A percentile compares a stretch with the other conserved stretches of the same genome.
These are phyloP conservation scores for Rubroboletus satanas DNA, from an alignment of 768 basidiomycete genomes.

Conservation along the genomic window DNA sequence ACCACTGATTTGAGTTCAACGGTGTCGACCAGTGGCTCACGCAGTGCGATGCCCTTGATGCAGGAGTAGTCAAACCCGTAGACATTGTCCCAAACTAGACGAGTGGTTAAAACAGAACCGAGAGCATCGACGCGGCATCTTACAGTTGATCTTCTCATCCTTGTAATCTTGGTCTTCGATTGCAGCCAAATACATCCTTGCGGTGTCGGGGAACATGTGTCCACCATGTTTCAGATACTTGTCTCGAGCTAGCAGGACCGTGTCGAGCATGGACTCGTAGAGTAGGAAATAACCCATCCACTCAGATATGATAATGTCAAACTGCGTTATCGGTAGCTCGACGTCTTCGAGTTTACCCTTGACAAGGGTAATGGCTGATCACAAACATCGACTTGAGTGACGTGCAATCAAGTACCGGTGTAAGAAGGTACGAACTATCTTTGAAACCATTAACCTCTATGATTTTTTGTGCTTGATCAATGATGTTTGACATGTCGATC, in stretches of 20 bases:
- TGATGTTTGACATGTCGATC: slow-evolving; percentile 99
- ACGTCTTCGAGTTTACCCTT: slow-evolving; percentile 98
- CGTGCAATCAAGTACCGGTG: background rate
- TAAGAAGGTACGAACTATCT: slow-evolving; percentile 65
- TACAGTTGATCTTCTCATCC: slow-evolving; percentile 99
- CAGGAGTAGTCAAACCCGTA: slow-evolving; percentile 99
- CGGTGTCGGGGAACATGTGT: slow-evolving; percentile 93
- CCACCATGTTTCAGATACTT: slow-evolving; percentile 91
- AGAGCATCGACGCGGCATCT: background rate
- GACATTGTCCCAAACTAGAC: slow-evolving; percentile 95
- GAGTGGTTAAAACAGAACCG: slow-evolving; percentile 2
- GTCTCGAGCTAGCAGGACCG: slow-evolving; percentile 93
- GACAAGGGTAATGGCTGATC: slow-evolving; percentile 83
- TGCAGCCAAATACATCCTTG: slow-evolving; percentile 88
- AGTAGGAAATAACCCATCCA: slow-evolving; percentile 99
- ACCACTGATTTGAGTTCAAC: slow-evolving; percentile 95
- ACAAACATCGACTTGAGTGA: slow-evolving; percentile 4
- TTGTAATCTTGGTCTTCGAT: slow-evolving; percentile 99
- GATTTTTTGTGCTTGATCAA: slow-evolving; percentile 98
- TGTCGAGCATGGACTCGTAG: slow-evolving; percentile 99
- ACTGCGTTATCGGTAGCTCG: slow-evolving; percentile 82
- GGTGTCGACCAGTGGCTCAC: slow-evolving; percentile 97
- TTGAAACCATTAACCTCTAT: slow-evolving; percentile 95
- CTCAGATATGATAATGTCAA: slow-evolving; percentile 99
- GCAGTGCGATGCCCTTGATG: slow-evolving; percentile 96